phyloP scores from a whole-genome alignment of 129 eudicot species.

The Daucus carota region DH1_v3.0 NC_030383.2:54030501-54031000 shows the following conservation, averaged over 20 bases:
- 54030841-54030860: slow-evolving; percentile 92
- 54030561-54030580: too few relatives aligned
- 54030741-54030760: slow-evolving; percentile 79
- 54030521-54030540: too few relatives aligned
- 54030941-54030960: slow-evolving; percentile 77
- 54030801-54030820: slow-evolving; percentile 62
- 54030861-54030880: slow-evolving; percentile 66
- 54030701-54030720: too few relatives aligned
- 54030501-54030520: too few relatives aligned
- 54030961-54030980: slow-evolving; percentile 21
- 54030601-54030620: too few relatives aligned
- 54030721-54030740: slow-evolving; percentile 42
- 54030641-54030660: too few relatives aligned
- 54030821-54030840: slow-evolving; percentile 75
- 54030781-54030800: slow-evolving; percentile 50
- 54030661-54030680: slow-evolving; percentile 67
- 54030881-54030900: slow-evolving; percentile 86
- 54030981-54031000: neutral
- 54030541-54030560: too few relatives aligned
- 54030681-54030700: slow-evolving; percentile 46
- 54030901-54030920: slow-evolving; percentile 63
- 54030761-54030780: slow-evolving; percentile 56
- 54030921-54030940: slow-evolving; percentile 66
- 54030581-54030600: too few relatives aligned
- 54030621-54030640: too few relatives aligned